phyloP scores from a whole-genome alignment of 2,329 filamentous ascomycete species.

The Lizonia empirigonia region DNA sequence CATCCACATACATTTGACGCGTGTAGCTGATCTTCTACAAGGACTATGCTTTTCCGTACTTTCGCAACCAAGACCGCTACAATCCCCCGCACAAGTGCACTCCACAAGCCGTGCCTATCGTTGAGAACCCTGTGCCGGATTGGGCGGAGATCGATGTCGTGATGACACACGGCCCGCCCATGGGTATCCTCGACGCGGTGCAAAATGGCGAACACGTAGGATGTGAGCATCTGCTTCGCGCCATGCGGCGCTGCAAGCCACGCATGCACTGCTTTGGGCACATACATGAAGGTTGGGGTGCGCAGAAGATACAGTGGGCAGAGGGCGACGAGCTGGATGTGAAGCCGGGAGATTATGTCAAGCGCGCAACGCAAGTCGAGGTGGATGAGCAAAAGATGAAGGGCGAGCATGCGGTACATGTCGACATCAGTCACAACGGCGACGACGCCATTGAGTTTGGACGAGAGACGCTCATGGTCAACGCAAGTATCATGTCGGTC shows the following conservation, averaged over 20 bases:
- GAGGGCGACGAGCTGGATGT: constrained; percentile 26
- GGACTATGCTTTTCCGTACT: constrained; percentile 62
- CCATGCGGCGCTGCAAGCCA: constrained; percentile 58
- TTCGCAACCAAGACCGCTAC: constrained; percentile 57
- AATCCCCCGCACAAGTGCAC: constrained; percentile 49
- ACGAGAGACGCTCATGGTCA: constrained; percentile 62
- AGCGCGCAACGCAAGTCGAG: constrained; percentile 19
- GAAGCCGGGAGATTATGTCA: constrained; percentile 27
- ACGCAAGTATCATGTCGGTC: constrained; percentile 62
- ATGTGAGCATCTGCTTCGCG: constrained; percentile 60
- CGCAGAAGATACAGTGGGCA: constrained; percentile 48
- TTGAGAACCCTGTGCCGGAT: constrained; percentile 51
- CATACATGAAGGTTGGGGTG: constrained; percentile 61
- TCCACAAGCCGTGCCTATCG: constrained; percentile 36
- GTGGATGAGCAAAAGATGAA: constrained; percentile 26
- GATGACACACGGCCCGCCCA: constrained; percentile 66
- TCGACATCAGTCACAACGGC: constrained; percentile 40
- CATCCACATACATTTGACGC: constrained; percentile 16
- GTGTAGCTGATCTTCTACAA: not conserved
- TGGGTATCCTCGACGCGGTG: constrained; percentile 56
- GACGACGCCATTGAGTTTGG: constrained; percentile 49
- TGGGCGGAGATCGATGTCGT: constrained; percentile 59
- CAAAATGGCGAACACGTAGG: constrained; percentile 52
- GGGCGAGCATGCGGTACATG: constrained; percentile 32
- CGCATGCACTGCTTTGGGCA: constrained; percentile 67